Conservation (phyloP, 2,329 filamentous ascomycete genomes). For the Neoscytalidium dimidiatum region DNA sequence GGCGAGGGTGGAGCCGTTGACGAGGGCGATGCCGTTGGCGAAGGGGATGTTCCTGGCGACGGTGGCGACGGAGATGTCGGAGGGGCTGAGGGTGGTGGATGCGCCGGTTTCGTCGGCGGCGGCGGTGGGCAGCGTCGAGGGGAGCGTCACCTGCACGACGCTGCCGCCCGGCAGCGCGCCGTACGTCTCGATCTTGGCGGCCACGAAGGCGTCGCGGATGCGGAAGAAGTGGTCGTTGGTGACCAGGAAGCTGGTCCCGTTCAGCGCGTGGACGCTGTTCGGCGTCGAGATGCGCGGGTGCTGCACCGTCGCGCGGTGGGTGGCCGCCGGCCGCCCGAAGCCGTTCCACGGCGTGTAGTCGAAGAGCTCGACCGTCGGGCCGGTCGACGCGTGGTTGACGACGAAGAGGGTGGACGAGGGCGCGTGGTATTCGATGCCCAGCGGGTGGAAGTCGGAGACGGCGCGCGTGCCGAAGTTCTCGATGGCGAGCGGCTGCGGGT, state of each 20-base stretch:
- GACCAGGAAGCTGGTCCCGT: conserved; percentile 32
- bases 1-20: conserved; percentile 40
- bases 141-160: conserved; percentile 38
- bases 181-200: conserved; percentile 43
- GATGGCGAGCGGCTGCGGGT: conserved; percentile 30
- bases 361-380: conserved; percentile 40
- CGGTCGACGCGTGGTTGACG: conserved; percentile 40
- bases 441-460: conserved; percentile 41
- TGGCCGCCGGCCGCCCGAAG: conserved; percentile 25
- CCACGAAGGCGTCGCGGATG: conserved; percentile 26
- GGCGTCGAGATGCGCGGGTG: conserved; percentile 38
- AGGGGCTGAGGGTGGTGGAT: not conserved
- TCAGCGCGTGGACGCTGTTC: conserved; percentile 42
- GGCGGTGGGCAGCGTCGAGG: conserved; percentile 1
- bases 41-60: conserved; percentile 33
- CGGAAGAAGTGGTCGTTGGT: conserved; percentile 47
- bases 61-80: conserved; percentile 4
- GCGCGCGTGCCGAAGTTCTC: conserved; percentile 27
- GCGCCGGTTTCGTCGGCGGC: not conserved
- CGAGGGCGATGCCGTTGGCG: conserved; percentile 42
- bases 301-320: conserved; percentile 32
- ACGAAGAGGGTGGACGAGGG: conserved; percentile 40
- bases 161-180: conserved; percentile 37
- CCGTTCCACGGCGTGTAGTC: conserved; percentile 20
- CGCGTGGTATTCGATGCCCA: conserved; percentile 43